Evolutionary conservation across 2,329 filamentous ascomycete species (phyloP), one percentile per base, ranked within the genome.

Genomic region (Emydomyces testavorans): DNA sequence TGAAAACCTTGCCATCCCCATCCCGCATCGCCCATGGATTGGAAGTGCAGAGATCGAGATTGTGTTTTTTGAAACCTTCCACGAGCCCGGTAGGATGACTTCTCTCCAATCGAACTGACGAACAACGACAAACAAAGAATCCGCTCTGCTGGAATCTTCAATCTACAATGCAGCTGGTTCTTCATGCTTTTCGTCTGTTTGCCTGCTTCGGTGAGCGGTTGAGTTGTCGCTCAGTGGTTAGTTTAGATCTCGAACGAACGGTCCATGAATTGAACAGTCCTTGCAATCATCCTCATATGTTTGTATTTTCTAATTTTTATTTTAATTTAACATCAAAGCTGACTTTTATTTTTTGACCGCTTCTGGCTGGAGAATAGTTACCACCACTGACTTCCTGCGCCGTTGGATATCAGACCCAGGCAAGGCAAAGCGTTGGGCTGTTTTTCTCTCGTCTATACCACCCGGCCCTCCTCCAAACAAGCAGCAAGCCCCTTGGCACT

Each of bases 51-150:
- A 45, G 2, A 21, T 24, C 26, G 26, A 37, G 21, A 8, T 26
- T 28, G 16, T 26, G 21, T 46, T 36, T n/a, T n/a, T 46, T 23
- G 43, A 46, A 46, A 46, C 43, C 43, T 49, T 49, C 46, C 46
- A 37, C 2, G 46, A 43, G 46, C 46, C 38, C 37, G 38, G 46
- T 21, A 50, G 36, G 13, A n/a, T n/a, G n/a, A n/a, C n/a, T n/a
- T n/a, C 35, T 36, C 15, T 36, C 45, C 46, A 37, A 28, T 43
- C 46, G 23, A 23, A 6, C 10, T 46, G 32, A 37, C n/a, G 11
- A 38, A 37, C 16, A 32, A 38, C 23, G 15, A 23, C 10, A 11
- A 11, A 43, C 40, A 43, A 43, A 43, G 40, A 43, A 43, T n/a
- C 40, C 40, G 20, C 13, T 35, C 11, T 24, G 18, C n/a, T 18